phyloP scores from a whole-genome alignment of 176 grass and related monocot genomes.

The Hordeum vulgare region MorexV3_pseudomolecules_assembly NC_058521.1:7865532-7866031 shows the following conservation, averaged over 20 bases:
- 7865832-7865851: neutral
- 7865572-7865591: neutral
- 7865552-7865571: neutral
- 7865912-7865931: too few species aligned
- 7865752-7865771: too few species aligned
- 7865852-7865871: neutral
- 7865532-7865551: neutral
- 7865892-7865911: too few species aligned
- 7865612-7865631: constrained; percentile 2
- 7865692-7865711: neutral
- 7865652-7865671: too few species aligned
- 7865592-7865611: neutral
- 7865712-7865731: neutral
- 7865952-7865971: too few species aligned
- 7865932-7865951: too few species aligned
- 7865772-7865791: neutral
- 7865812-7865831: neutral
- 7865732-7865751: neutral
- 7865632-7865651: neutral
- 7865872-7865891: neutral
- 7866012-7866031: too few species aligned
- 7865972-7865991: too few species aligned
- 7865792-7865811: too few species aligned
- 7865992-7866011: too few species aligned
- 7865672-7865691: neutral